These are phyloP conservation scores for Boletus rubropictus DNA, from an alignment of 768 basidiomycete genomes.

Conservation along the genomic window DNA sequence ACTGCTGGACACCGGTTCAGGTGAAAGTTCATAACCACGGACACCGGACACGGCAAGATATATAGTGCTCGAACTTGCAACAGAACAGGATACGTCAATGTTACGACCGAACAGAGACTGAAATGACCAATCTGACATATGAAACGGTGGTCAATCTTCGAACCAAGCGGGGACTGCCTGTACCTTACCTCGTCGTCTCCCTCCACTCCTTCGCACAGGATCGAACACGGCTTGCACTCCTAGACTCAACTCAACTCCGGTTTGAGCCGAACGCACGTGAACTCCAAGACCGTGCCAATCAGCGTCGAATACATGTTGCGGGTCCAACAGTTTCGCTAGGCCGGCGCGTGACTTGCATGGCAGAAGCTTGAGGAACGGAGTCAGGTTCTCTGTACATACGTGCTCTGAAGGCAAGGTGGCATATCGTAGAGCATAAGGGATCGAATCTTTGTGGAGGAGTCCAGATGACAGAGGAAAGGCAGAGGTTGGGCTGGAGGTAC, in stretches of 20 bases:
- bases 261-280: conserved; percentile 60
- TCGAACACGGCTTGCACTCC: conserved; percentile 75
- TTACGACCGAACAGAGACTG: conserved; percentile 58
- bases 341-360: conserved; percentile 91
- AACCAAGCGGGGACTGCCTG: not conserved
- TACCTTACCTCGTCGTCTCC: conserved; percentile 48
- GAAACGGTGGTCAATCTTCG: conserved; percentile 3
- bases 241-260: conserved; percentile 60
- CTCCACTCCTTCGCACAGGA: conserved; percentile 54
- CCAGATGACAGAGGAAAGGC: conserved; percentile 62
- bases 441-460: conserved; percentile 34
- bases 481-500: conserved; percentile 60
- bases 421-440: conserved; percentile 58
- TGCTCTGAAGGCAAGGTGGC: conserved; percentile 76
- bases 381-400: conserved; percentile 97
- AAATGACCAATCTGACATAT: conserved; percentile 65
- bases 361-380: conserved; percentile 89
- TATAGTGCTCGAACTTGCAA: conserved; percentile 57
- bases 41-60: conserved; percentile 42
- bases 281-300: conserved; percentile 89
- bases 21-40: conserved; percentile 42
- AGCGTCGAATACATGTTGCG: conserved; percentile 81
- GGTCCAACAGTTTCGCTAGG: conserved; percentile 75
- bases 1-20: conserved; percentile 41
- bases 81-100: conserved; percentile 62